phyloP scores from a whole-genome alignment of 371 early-diverging fungal species.

The Homolaphlyctis polyrhiza region DNA sequence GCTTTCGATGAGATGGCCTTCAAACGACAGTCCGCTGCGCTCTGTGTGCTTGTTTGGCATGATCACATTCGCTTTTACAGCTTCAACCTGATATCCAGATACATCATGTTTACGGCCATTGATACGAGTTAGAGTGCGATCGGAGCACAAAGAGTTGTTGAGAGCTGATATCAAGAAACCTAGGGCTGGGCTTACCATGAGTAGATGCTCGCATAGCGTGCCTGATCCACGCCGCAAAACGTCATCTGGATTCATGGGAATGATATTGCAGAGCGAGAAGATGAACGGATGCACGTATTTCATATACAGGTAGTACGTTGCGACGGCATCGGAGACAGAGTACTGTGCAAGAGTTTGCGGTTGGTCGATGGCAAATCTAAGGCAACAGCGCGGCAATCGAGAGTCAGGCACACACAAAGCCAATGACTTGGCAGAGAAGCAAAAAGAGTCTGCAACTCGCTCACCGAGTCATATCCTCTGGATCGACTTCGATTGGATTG shows the following conservation, averaged over 20 bases:
- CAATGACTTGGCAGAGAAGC: not conserved
- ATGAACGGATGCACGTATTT: conserved; percentile 99
- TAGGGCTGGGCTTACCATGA: conserved; percentile 90
- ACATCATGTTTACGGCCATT: no score
- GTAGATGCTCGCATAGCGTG: conserved; percentile 95
- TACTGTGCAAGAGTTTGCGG: conserved; percentile 98
- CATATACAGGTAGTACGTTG: conserved; percentile 98
- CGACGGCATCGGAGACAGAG: conserved; percentile 99
- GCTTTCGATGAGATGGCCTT: conserved; percentile 90
- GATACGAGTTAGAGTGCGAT: no score
- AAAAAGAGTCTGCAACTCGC: not conserved
- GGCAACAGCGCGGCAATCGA: not conserved
- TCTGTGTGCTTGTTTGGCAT: conserved; percentile 96
- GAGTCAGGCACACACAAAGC: conserved; percentile 9
- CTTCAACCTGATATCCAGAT: conserved; percentile 88
- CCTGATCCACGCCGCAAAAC: conserved; percentile 97
- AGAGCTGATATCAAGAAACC: no score
- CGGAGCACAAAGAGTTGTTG: no score
- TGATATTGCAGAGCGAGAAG: conserved; percentile 98
- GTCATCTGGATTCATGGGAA: conserved; percentile 96
- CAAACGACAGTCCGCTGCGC: conserved; percentile 66
- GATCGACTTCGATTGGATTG: conserved; percentile 98
- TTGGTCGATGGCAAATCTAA: conserved; percentile 80
- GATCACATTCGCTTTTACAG: conserved; percentile 85
- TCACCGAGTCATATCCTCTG: conserved; percentile 95